Percentiles rank a stretch among this genome's conserved stretches.
These are phyloP conservation scores for Thalia dealbata DNA, from an alignment of 176 grass and related monocot species.

Conservation along the genomic window DNA sequence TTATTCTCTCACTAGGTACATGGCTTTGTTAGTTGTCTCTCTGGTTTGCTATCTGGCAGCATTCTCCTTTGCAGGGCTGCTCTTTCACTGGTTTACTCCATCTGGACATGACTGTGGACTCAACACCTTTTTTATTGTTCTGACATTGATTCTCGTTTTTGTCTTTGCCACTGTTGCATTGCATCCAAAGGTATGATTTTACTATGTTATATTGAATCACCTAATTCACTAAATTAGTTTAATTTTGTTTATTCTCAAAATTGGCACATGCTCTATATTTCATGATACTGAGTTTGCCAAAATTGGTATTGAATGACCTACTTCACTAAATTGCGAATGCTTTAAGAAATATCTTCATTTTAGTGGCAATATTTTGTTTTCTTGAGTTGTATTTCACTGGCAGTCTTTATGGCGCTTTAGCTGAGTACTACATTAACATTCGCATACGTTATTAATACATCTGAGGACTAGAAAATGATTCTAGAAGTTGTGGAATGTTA, in stretches of 20 bases:
- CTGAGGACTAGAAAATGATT: no score
- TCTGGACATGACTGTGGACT: conserved; percentile 91
- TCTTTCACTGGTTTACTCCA: conserved; percentile 97
- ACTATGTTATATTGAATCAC: neutral
- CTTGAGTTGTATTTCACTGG: neutral
- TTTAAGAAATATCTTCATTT: neutral
- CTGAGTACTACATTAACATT: neutral
- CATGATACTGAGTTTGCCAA: neutral
- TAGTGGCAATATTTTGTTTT: neutral
- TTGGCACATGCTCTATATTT: neutral
- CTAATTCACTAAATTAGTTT: neutral
- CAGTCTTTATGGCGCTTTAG: neutral
- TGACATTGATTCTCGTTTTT: conserved; percentile 81
- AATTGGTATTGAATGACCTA: no score
- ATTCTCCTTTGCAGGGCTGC: conserved; percentile 70
- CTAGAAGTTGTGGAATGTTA: no score
- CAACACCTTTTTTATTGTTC: conserved; percentile 84
- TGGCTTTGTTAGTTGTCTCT: conserved; percentile 79
- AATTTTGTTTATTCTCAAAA: neutral
- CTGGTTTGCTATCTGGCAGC: conserved; percentile 76
- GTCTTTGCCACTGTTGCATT: conserved; percentile 69
- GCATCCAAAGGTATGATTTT: conserved; percentile 71
- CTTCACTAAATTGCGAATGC: no score
- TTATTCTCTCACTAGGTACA: conserved; percentile 52
- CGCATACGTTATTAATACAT: no score